Conservation (phyloP, 768 basidiomycete genomes). For the Amanita rubescens region DNA sequence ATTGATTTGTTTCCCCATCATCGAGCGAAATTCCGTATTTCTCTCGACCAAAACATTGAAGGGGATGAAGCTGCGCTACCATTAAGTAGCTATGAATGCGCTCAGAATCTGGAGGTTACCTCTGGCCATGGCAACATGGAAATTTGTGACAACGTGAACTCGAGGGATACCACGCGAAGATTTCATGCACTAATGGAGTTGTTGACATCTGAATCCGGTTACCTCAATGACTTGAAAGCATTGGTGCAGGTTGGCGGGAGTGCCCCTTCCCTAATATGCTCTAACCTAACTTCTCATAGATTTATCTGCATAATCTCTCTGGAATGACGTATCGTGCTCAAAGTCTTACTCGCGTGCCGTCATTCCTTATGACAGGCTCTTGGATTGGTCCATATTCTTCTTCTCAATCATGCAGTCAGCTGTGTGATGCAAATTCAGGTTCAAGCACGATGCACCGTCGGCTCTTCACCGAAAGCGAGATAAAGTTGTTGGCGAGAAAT, state of each 20-base stretch:
- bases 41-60: not conserved
- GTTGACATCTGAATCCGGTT: constrained; percentile 76
- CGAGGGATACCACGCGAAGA: constrained; percentile 41
- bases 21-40: not conserved
- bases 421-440: constrained; percentile 16
- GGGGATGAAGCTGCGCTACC: not conserved
- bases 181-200: constrained; percentile 82
- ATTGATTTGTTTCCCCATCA: not conserved
- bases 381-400: constrained; percentile 35
- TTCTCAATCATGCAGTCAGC: constrained; percentile 23
- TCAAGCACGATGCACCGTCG: constrained; percentile 32
- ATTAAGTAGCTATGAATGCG: not conserved
- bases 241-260: constrained; percentile 58
- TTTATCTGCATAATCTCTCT: constrained; percentile 56
- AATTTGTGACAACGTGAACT: constrained; percentile 9
- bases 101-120: not conserved
- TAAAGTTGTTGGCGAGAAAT: constrained; percentile 58
- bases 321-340: constrained; percentile 36
- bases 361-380: constrained; percentile 36
- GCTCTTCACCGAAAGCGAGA: constrained; percentile 50
- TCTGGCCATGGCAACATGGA: not conserved
- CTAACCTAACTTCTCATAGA: constrained; percentile 30
- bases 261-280: not conserved
- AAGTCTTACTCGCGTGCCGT: constrained; percentile 28
- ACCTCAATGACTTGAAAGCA: constrained; percentile 69